phyloP scores from a whole-genome alignment of 306 rosid genomes.

The Quercus bicolor region DNA sequence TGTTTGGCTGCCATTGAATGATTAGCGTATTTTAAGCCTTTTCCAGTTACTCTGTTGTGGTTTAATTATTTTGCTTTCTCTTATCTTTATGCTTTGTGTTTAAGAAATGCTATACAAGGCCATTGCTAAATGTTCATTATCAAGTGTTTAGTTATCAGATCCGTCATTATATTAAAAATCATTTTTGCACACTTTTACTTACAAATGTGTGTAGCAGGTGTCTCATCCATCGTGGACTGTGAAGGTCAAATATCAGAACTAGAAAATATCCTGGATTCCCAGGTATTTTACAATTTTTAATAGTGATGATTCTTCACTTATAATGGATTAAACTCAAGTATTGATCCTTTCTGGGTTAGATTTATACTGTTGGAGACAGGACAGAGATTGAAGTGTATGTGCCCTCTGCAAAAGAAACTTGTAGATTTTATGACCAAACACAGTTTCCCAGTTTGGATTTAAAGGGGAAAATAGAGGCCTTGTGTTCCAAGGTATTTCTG shows the following conservation, averaged over 20 bases:
- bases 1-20: background rate
- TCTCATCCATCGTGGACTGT: constrained; percentile 60
- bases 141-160: background rate
- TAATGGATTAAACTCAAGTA: constrained; percentile 5
- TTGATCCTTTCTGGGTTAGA: constrained; percentile 36
- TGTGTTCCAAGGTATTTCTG: constrained; percentile 61
- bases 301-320: constrained; percentile 7
- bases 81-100: background rate
- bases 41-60: background rate
- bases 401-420: constrained; percentile 62
- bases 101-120: background rate
- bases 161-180: background rate
- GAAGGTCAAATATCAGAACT: constrained; percentile 74
- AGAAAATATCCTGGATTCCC: constrained; percentile 70
- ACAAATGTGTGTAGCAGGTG: constrained; percentile 43
- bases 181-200: constrained; percentile 2
- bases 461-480: constrained; percentile 69
- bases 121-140: background rate
- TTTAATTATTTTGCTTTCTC: background rate
- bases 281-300: constrained; percentile 37
- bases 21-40: background rate
- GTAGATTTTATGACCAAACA: constrained; percentile 56
- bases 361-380: constrained; percentile 66
- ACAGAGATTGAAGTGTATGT: constrained; percentile 52
- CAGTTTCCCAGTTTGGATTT: constrained; percentile 39